Conservation (phyloP, 257 asterid genomes). For the Salvia miltiorrhiza region DNA sequence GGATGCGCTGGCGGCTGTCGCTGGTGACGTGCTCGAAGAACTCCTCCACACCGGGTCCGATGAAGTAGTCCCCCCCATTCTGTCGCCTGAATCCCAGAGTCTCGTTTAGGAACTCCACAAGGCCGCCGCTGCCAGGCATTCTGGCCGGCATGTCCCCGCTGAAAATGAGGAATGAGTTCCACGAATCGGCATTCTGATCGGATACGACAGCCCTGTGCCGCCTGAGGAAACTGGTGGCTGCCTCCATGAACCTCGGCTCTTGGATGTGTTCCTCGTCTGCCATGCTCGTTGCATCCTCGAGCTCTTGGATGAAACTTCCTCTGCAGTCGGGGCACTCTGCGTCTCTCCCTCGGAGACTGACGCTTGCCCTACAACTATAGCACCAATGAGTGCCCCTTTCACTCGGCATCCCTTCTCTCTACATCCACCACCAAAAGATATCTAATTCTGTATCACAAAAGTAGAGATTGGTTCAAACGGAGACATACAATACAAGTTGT, state of each 20-base stretch:
- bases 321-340: slow-evolving; percentile 52
- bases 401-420: slow-evolving; percentile 48
- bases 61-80: slow-evolving; percentile 72
- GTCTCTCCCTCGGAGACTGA: slow-evolving; percentile 36
- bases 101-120: slow-evolving; percentile 66
- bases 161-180: slow-evolving; percentile 76
- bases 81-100: slow-evolving; percentile 73
- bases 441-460: background rate
- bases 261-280: slow-evolving; percentile 37
- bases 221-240: slow-evolving; percentile 63
- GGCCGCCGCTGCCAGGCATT: slow-evolving; percentile 62
- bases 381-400: slow-evolving; percentile 80
- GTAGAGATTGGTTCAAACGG: background rate
- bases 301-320: slow-evolving; percentile 70
- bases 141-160: slow-evolving; percentile 71
- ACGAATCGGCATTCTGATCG: slow-evolving; percentile 35
- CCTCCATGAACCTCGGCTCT: slow-evolving; percentile 65
- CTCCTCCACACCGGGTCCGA: slow-evolving; percentile 93
- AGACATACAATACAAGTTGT: background rate
- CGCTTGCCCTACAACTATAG: slow-evolving; percentile 59
- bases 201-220: slow-evolving; percentile 42
- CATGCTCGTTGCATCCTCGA: slow-evolving; percentile 43
- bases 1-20: slow-evolving; percentile 37
- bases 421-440: background rate
- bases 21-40: slow-evolving; percentile 53